Percentiles rank a stretch among this genome's conserved stretches.
These are phyloP conservation scores for Ophiostoma ulmi DNA, from an alignment of 2,329 filamentous ascomycete genomes.

Conservation along the genomic window DNA sequence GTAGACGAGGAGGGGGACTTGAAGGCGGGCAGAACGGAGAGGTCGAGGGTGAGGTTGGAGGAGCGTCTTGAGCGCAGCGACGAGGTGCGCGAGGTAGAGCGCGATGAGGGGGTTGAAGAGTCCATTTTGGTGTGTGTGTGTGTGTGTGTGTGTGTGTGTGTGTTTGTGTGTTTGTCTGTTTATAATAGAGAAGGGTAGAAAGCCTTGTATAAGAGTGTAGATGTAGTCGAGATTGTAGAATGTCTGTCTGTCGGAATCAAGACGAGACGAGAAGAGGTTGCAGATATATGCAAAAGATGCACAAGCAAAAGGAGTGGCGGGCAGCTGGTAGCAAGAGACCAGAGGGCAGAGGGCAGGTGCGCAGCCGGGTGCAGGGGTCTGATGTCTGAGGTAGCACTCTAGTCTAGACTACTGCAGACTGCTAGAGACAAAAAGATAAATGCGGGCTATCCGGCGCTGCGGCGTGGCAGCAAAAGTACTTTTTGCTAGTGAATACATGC, in stretches of 20 bases:
- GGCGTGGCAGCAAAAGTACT: background rate
- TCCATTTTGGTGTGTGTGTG: background rate
- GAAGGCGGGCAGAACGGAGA: slow-evolving; percentile 62
- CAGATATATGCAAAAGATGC: background rate
- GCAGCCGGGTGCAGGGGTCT: background rate
- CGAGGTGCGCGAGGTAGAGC: slow-evolving; percentile 34
- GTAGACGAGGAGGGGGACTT: background rate
- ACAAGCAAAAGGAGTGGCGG: background rate
- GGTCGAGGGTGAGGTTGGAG: slow-evolving; percentile 62
- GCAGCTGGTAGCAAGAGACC: background rate
- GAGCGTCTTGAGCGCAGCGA: slow-evolving; percentile 33
- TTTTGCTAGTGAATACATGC: background rate
- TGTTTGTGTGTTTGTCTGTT: too few species aligned
- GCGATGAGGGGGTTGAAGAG: background rate
- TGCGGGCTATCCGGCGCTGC: background rate
- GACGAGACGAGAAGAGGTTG: too few species aligned
- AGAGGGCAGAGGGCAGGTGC: too few species aligned
- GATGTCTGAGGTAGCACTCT: too few species aligned
- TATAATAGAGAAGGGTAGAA: too few species aligned
- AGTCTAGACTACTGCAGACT: background rate
- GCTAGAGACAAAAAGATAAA: background rate
- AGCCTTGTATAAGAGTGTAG: too few species aligned
- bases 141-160: background rate
- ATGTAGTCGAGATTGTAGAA: background rate
- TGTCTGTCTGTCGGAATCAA: background rate